Evolutionary conservation across 2,329 filamentous ascomycete genomes (phyloP), one percentile per base, ranked within the genome.

Genomic region (Fusarium transvaalense): DNA sequence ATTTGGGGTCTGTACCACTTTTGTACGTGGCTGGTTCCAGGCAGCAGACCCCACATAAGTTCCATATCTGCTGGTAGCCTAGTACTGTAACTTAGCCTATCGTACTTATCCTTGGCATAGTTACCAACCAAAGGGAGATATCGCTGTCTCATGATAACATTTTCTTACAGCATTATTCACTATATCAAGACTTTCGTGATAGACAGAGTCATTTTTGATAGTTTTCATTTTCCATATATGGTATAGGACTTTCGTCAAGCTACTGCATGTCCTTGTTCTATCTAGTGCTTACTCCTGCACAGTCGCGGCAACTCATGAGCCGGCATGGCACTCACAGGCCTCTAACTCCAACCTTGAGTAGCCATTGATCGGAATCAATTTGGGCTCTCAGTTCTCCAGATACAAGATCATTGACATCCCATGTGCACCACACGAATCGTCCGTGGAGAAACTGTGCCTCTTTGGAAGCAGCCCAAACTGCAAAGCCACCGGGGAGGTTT

Each of bases 361-460:
- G 31, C 63, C 67, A 69, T 2, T 69, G 58, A 3, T 75, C 66
- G 1, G 41, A 27, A 4, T 66, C 61, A 25, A 75, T 60, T 13
- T 60, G 50, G 0, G 37, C 38, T 23, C 63, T 58, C 4, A 67
- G 34, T 2, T 62, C 38, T 3, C 64, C 61, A 4, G 57, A 55
- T 9, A 31, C 31, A 3, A 86, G 70, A 61, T 85, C 83, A n/a
- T 82, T 78, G 2, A 85, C 79, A 71, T 86, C 84, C 84, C 83
- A 86, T 23, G 83, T 83, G 9, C 78, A 77, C 80, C 82, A 86
- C 2, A 84, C 69, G n/a, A 82, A 82, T 29, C 82, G 82, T 2
- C 79, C 77, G 43, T 81, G 82, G 9, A 86, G 71, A 48, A 86
- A 85, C 2, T 61, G 56, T 0, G 84, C 82, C 61, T 85, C 81